Evolutionary conservation across 306 rosid genomes (phyloP).

Genomic region (Neltuma alba): DNA sequence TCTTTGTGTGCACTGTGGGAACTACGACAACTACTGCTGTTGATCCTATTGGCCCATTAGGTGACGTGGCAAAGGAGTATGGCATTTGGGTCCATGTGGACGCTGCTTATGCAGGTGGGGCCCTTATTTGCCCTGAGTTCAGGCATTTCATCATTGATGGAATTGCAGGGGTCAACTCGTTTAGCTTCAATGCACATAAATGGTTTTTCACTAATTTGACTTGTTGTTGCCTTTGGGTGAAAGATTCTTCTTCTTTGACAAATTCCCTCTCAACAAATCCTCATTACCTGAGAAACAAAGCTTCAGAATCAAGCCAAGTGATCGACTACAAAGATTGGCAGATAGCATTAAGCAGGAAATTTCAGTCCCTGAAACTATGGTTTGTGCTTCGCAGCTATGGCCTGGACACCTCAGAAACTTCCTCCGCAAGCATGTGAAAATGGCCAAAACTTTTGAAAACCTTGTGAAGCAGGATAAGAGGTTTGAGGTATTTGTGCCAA

Average conservation of each 20-base stretch:
- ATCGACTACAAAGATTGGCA: constrained; percentile 73
- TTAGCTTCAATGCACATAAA: constrained; percentile 66
- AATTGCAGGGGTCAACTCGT: constrained; percentile 46
- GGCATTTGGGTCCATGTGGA: constrained; percentile 71
- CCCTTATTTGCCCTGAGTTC: constrained; percentile 66
- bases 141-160: constrained; percentile 52
- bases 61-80: constrained; percentile 48
- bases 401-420: constrained; percentile 48
- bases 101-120: constrained; percentile 69
- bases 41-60: constrained; percentile 49
- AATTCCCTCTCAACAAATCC: constrained; percentile 46
- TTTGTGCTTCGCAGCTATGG: constrained; percentile 62
- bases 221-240: constrained; percentile 67
- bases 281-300: constrained; percentile 49
- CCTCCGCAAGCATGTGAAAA: constrained; percentile 49
- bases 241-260: constrained; percentile 35
- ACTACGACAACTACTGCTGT: constrained; percentile 58
- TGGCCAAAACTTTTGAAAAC: constrained; percentile 57
- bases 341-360: constrained; percentile 54
- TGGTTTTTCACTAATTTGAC: constrained; percentile 60
- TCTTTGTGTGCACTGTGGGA: constrained; percentile 56
- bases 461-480: constrained; percentile 50
- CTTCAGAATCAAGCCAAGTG: constrained; percentile 53
- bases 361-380: constrained; percentile 56
- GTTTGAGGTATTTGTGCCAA: constrained; percentile 54